These are phyloP conservation scores for Seiridium unicorne DNA, from an alignment of 2,329 filamentous ascomycete species.

Conservation along the genomic window DNA sequence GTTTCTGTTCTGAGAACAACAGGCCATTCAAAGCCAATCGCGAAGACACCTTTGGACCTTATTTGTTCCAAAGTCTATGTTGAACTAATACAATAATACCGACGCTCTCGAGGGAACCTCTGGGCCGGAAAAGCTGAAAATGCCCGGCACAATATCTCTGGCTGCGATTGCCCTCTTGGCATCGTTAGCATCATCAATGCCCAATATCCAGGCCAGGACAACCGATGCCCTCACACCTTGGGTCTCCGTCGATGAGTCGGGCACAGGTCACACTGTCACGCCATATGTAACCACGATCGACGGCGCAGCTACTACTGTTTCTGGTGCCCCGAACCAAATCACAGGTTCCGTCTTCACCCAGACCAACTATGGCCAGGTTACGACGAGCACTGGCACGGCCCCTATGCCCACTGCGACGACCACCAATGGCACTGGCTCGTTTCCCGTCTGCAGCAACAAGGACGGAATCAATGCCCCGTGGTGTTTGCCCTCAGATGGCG, in stretches of 20 bases:
- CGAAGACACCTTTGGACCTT: too few relatives aligned
- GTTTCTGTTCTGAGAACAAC: too few relatives aligned
- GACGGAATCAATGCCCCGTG: slow-evolving; percentile 49
- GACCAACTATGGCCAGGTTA: slow-evolving; percentile 25
- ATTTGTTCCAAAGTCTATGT: not conserved
- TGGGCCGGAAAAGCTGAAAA: slow-evolving; percentile 16
- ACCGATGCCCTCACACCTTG: slow-evolving; percentile 42
- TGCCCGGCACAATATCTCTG: slow-evolving; percentile 17
- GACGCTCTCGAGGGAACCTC: not conserved
- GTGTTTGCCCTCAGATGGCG: slow-evolving; percentile 45
- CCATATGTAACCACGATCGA: slow-evolving; percentile 44
- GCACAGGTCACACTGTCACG: slow-evolving; percentile 47
- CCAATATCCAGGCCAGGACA: slow-evolving; percentile 17
- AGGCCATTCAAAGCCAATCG: too few relatives aligned
- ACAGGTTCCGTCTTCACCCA: slow-evolving; percentile 34
- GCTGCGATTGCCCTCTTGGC: slow-evolving; percentile 21
- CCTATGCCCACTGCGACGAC: slow-evolving; percentile 45
- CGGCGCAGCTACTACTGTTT: slow-evolving; percentile 41
- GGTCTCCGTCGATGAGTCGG: slow-evolving; percentile 49
- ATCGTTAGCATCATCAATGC: slow-evolving; percentile 20
- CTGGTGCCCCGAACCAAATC: slow-evolving; percentile 39
- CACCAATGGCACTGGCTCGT: slow-evolving; percentile 43
- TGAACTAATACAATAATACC: not conserved
- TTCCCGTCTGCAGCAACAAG: slow-evolving; percentile 47
- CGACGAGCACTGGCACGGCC: slow-evolving; percentile 39